Evolutionary conservation across 1,139 yeast species (phyloP).

Genomic region (Blastobotrys proliferans): DNA sequence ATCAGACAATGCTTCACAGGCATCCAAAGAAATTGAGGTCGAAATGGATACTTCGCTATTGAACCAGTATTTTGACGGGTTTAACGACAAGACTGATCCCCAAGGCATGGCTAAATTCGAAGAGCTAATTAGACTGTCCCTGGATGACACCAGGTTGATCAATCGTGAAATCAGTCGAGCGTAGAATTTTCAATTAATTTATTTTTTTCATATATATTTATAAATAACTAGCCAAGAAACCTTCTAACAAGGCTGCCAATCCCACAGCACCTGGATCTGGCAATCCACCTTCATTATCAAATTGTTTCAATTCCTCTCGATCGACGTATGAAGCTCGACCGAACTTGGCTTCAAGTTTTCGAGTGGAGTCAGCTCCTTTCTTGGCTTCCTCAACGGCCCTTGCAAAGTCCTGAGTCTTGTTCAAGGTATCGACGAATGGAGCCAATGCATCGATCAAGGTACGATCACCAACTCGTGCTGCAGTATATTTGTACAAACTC

Average conservation of each 20-base stretch:
- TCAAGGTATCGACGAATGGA: slow-evolving; percentile 71
- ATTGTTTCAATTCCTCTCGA: slow-evolving; percentile 48
- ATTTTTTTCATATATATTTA: background rate
- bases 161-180: slow-evolving; percentile 10
- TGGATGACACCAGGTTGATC: slow-evolving; percentile 30
- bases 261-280: slow-evolving; percentile 90
- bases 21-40: slow-evolving; percentile 39
- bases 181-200: background rate
- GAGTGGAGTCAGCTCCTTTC: slow-evolving; percentile 73
- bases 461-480: slow-evolving; percentile 86
- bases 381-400: slow-evolving; percentile 67
- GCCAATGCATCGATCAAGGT: slow-evolving; percentile 84
- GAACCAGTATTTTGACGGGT: slow-evolving; percentile 54
- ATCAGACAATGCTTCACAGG: slow-evolving; percentile 17
- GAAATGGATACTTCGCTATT: slow-evolving; percentile 69
- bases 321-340: slow-evolving; percentile 91
- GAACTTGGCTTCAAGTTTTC: slow-evolving; percentile 72
- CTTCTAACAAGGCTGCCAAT: slow-evolving; percentile 31
- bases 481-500: slow-evolving; percentile 72
- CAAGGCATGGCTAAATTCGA: slow-evolving; percentile 35
- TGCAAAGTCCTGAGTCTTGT: slow-evolving; percentile 45
- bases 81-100: slow-evolving; percentile 24
- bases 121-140: slow-evolving; percentile 32
- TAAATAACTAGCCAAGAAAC: slow-evolving; percentile 18
- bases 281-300: slow-evolving; percentile 44